Conservation (phyloP, 192 early-diverging fungal genomes). For the Endogone sp. region DNA sequence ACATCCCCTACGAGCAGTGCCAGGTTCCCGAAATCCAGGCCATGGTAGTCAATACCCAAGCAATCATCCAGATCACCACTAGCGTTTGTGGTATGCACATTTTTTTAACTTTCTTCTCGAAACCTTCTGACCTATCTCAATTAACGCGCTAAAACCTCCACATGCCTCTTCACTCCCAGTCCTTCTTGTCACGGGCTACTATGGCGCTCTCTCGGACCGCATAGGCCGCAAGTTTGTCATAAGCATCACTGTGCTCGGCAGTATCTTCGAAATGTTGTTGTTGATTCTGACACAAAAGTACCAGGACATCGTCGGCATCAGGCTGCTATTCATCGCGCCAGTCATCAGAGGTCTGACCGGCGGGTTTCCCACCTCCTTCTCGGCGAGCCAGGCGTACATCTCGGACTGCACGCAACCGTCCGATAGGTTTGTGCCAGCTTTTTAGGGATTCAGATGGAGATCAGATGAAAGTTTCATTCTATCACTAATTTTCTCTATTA, state of each 20-base stretch:
- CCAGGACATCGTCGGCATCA: constrained; percentile 16
- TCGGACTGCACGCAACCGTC: constrained; percentile 24
- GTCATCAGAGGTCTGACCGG: constrained; percentile 19
- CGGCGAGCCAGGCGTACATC: constrained; percentile 28
- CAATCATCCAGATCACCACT: constrained; percentile 15
- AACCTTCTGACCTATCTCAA: too few species aligned
- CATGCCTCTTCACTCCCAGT: too few species aligned
- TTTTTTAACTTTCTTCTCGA: too few species aligned
- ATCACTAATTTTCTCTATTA: too few species aligned
- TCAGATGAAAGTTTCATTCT: too few species aligned
- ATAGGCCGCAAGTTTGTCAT: constrained; percentile 24
- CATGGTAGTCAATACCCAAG: constrained; percentile 17
- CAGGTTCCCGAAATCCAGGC: constrained; percentile 31
- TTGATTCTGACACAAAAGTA: constrained; percentile 13
- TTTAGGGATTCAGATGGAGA: too few species aligned
- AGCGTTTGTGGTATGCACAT: constrained; percentile 14
- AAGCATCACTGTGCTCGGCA: constrained; percentile 14
- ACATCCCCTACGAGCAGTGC: constrained; percentile 24
- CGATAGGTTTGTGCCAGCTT: not conserved
- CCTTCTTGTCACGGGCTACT: constrained; percentile 17
- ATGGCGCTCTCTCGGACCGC: constrained; percentile 28
- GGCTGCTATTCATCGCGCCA: constrained; percentile 21
- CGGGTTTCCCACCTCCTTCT: constrained; percentile 16
- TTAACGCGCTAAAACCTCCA: too few species aligned
- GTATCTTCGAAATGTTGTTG: constrained; percentile 7